Evolutionary conservation across 2,329 filamentous ascomycete genomes (phyloP), one percentile per base, ranked within the genome.

Genomic region (Fusarium albidum): DNA sequence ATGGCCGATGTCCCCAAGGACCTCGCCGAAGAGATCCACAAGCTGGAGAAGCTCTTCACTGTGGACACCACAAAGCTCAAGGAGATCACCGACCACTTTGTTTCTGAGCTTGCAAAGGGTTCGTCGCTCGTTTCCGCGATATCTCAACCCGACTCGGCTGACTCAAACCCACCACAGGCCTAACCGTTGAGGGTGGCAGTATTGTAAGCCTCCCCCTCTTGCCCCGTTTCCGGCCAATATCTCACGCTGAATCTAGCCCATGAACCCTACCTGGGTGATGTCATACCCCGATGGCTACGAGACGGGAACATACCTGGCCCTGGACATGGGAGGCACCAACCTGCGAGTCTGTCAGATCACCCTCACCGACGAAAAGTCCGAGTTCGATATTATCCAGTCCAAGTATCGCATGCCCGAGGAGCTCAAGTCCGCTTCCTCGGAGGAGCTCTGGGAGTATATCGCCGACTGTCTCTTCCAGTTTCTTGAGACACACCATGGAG

Each of bases 231-330:
- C 15, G 45, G 21, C 10, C 21, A 15, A 4, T 15, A 29, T 46
- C 52, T 70, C 69, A 56, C 71, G 37, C 10, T n/a, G 9, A 15
- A 6, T 26, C 7, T 40, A 96, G 91, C 93, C 94, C 55, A 97
- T 98, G 94, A 97, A 97, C 77, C 90, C 94, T 53, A 96, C 93
- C 49, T 97, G 94, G 94, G 92, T 96, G 59, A 92, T 96, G 86
- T 85, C 85, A 39, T 92, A 92, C 73, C 94, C 94, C 17, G 89
- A 89, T 70, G 94, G 94, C 61, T 75, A 93, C 63, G 94, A 97
- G 75, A 90, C 87, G 9, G 94, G 94, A 56, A 95, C 89, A 12
- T 96, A 87, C 73, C 81, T 98, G 32, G 92, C 94, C 49, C 82
- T 98, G 34, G 94, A 98, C 71, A 96, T 98, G 90, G 94, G 94